Base-by-base conservation (phyloP, 2,329 filamentous ascomycete genomes). In the Cadophora sp. region DNA sequence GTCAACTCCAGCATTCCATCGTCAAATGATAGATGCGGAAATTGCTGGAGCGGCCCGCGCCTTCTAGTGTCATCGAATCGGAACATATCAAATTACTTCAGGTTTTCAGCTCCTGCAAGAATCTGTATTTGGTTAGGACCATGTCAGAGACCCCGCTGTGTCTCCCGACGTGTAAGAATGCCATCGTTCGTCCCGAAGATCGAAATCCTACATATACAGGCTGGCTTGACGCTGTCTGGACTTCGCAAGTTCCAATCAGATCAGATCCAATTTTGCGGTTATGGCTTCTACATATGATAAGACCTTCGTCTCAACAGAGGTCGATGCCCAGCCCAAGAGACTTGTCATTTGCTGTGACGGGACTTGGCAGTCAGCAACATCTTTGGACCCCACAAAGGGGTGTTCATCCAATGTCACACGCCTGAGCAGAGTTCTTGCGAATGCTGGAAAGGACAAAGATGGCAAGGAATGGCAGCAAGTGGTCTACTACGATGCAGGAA, bases 331-430 rank as follows among this genome's bases (percentile, higher is more conserved):
- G 62, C 58, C 56, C 19, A 70, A 70, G 59, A 37, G 69, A 26
- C 63, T 74, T 40, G 58, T 72, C 37, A 62, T 72, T 22, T 72
- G 69, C 40, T 68, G 68, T 34, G 69, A 71, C 64, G 70, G 70
- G 5, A 72, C 70, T 53, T 72, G 70, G 70, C 66, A 70, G 51
- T 67, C 68, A n/a, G 67, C 63, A 12, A 64, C 51, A 19, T 68
- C 65, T 7, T 31, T 65, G 37, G 65, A 67, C 14, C 46, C 65
- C 5, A 65, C 22, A 46, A 67, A 70, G 26, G 56, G 61, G 16
- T 56, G 43, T 37, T 24, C 43, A 22, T 70, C 68, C 9, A 72
- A 72, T 46, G 66, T 72, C 14, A 64, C 66, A 34, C 64, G 68
- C 5, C 26, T 70, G 3, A 61, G 56, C 26, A 56, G 68, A 26